Evolutionary conservation across 1,139 yeast genomes (phyloP).

Genomic region (Sugiyamaella sp.): DNA sequence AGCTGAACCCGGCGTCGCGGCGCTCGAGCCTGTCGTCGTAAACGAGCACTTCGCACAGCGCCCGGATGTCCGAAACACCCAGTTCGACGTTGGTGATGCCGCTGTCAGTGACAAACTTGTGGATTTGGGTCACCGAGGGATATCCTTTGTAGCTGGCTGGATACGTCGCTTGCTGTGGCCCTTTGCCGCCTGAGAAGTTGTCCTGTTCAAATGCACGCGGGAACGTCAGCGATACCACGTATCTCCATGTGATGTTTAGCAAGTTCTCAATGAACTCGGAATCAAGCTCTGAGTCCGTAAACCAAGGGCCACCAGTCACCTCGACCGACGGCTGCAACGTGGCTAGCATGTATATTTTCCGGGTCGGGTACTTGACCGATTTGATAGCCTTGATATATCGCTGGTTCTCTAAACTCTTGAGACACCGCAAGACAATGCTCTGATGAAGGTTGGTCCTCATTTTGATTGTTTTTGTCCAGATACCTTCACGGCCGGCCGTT

Average conservation of each 20-base stretch:
- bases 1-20: constrained; percentile 49
- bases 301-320: constrained; percentile 99
- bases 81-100: constrained; percentile 84
- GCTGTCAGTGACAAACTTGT: constrained; percentile 71
- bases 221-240: constrained; percentile 70
- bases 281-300: constrained; percentile 92
- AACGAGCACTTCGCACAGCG: constrained; percentile 84
- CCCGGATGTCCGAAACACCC: constrained; percentile 69
- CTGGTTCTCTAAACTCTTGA: constrained; percentile 80
- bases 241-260: constrained; percentile 85
- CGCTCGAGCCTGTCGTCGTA: constrained; percentile 85
- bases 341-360: constrained; percentile 94
- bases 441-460: constrained; percentile 92
- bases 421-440: constrained; percentile 83
- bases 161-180: constrained; percentile 44
- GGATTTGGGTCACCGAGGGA: constrained; percentile 71
- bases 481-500: constrained; percentile 91
- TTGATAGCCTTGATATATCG: constrained; percentile 88
- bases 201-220: constrained; percentile 62
- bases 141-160: constrained; percentile 62
- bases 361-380: constrained; percentile 92
- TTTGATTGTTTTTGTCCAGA: constrained; percentile 91
- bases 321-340: constrained; percentile 92
- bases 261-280: constrained; percentile 89
- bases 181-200: constrained; percentile 15